Conservation (phyloP, 2,329 filamentous ascomycete species). For the Triangularia setosa region DNA sequence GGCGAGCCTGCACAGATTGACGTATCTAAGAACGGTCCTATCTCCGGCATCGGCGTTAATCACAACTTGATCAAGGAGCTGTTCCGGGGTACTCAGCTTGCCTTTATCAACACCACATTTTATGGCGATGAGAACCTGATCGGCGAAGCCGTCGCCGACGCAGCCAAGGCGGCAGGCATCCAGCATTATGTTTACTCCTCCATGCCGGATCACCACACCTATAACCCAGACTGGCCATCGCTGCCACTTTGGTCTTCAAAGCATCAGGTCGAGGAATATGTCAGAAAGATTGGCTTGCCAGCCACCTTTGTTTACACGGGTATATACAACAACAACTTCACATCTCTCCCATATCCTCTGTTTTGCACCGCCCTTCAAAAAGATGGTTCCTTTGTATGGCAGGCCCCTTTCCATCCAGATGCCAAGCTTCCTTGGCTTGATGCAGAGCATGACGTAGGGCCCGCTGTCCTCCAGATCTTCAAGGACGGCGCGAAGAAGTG, state of each 20-base stretch:
- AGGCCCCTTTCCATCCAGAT: conserved; percentile 87
- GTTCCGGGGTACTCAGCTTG: conserved; percentile 79
- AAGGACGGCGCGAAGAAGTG: conserved; percentile 87
- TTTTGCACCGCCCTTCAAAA: conserved; percentile 89
- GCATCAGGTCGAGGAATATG: conserved; percentile 87
- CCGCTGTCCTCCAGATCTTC: conserved; percentile 87
- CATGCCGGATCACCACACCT: conserved; percentile 90
- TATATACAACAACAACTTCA: conserved; percentile 99
- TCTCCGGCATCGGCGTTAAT: conserved; percentile 64
- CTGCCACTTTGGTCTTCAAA: conserved; percentile 90
- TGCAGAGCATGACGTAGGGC: conserved; percentile 92
- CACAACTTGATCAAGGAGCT: conserved; percentile 68
- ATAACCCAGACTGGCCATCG: conserved; percentile 72
- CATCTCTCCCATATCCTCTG: conserved; percentile 82
- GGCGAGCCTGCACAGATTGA: conserved; percentile 48
- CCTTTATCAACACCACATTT: conserved; percentile 97
- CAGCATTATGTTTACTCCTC: conserved; percentile 95
- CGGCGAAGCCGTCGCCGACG: conserved; percentile 82
- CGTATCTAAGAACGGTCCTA: conserved; percentile 66
- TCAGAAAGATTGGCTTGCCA: conserved; percentile 75
- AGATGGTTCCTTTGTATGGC: conserved; percentile 87
- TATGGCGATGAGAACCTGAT: conserved; percentile 93
- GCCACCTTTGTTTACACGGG: conserved; percentile 94
- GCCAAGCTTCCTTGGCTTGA: conserved; percentile 92
- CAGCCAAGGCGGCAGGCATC: conserved; percentile 77